Evolutionary conservation across 345 rosid genomes (phyloP).

Genomic region (Crucihimalaya himalaica): DNA sequence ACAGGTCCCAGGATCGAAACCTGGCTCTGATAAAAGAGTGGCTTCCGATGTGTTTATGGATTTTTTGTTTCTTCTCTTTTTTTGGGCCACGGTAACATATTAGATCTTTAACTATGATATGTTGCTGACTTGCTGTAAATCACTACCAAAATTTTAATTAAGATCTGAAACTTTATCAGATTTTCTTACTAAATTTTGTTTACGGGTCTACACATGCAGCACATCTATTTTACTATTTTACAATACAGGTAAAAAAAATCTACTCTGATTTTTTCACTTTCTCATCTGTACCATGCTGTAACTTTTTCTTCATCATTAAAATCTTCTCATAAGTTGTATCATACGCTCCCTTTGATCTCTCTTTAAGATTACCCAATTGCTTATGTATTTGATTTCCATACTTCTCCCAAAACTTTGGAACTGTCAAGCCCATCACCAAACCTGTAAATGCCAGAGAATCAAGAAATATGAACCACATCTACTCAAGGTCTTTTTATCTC

Average conservation of each 20-base stretch:
- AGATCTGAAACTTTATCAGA: too few relatives aligned
- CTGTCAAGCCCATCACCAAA: slow-evolving; percentile 1
- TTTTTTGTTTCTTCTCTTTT: too few relatives aligned
- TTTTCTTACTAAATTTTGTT: neutral
- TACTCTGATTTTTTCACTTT: slow-evolving; percentile 17
- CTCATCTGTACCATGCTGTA: neutral
- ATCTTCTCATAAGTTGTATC: slow-evolving; percentile 12
- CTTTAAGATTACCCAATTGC: neutral
- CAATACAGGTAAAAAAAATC: neutral
- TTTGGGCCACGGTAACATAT: too few relatives aligned
- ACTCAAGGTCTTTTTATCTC: neutral
- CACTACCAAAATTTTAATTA: too few relatives aligned
- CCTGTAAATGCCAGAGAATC: neutral
- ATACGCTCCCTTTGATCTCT: slow-evolving; percentile 5
- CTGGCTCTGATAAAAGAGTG: slow-evolving; percentile 48
- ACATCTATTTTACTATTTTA: neutral
- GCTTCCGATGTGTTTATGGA: too few relatives aligned
- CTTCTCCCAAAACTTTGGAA: slow-evolving; percentile 28
- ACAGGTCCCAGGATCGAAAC: slow-evolving; percentile 83
- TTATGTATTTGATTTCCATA: slow-evolving; percentile 15
- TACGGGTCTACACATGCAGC: neutral
- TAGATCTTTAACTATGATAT: too few relatives aligned
- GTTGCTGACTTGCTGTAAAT: too few relatives aligned
- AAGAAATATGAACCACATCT: neutral
- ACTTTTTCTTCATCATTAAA: slow-evolving; percentile 7